Base-by-base conservation (phyloP, 805 yeast genomes). In the Suhomyces sp. region DNA sequence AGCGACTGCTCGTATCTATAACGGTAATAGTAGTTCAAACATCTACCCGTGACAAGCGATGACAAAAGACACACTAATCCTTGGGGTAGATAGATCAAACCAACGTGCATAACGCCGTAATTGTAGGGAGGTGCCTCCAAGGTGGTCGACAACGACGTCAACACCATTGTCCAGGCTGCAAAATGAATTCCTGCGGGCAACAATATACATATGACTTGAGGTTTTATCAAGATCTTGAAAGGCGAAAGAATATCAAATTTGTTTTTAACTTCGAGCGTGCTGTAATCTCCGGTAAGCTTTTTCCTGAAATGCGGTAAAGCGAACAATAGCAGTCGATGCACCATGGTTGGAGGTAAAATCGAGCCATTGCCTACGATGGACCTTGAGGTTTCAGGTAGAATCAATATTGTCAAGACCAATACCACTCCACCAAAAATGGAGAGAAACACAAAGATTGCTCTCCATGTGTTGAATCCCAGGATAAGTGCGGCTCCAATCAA, bases 341-440 rank as follows among this genome's bases (percentile, higher is more conserved):
- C 17, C 5, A 66, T 33, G 0, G 52, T 57, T 33, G 58, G 64
- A 0, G 96, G 96, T 2, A 58, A 61, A 1, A 85, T 69, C 1
- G 92, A 81, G 1, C 93, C 90, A 65, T 89, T 89, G 0, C 96
- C 97, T 0, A 84, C 93, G 6, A 88, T 67, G 10, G 78, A 69
- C 52, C 96, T 75, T 27, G 80, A 79, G 0, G 97, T 91, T 63
- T 91, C 97, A 0, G 96, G 96, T 12, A 90, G 66, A 6, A 65
- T 26, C 5, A 66, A 6, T 9, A 45, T 23, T 1, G 55, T 36
- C 13, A 33, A n/a, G 0, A 72, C 1, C 1, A 78, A 53, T 1
- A 83, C 73, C 1, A 66, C 57, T 2, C 86, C 86, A 26, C 86
- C 81, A 5, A 87, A 83, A 29, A 87, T 82, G 1, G 88, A 83